Conservation (phyloP, 1,139 yeast genomes). For the Blastobotrys proliferans region DNA sequence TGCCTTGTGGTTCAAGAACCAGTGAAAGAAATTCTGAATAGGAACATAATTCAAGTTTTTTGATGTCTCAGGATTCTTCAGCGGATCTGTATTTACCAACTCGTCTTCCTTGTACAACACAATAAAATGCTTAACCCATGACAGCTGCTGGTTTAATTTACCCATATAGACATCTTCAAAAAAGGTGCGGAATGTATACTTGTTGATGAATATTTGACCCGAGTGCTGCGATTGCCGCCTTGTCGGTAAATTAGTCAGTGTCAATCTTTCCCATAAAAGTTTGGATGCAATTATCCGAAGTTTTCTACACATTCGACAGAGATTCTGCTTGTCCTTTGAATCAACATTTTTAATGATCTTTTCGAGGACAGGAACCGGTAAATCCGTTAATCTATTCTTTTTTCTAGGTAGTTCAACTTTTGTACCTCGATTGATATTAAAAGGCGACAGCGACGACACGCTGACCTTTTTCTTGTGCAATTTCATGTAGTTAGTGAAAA, state of each 20-base stretch:
- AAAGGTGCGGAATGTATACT: conserved; percentile 6
- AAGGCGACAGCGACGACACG: neutral
- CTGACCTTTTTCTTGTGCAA: conserved; percentile 3
- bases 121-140: conserved; percentile 1
- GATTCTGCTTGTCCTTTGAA: neutral
- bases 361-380: conserved; percentile 7
- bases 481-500: neutral
- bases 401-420: neutral
- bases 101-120: conserved; percentile 10
- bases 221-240: neutral
- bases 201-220: conserved; percentile 3
- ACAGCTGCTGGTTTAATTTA: conserved; percentile 7
- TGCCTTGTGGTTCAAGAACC: conserved; percentile 10
- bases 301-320: conserved; percentile 6
- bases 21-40: conserved; percentile 10
- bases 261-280: conserved; percentile 4
- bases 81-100: neutral
- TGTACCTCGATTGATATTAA: neutral
- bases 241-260: conserved; percentile 9
- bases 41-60: conserved; percentile 10
- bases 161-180: conserved; percentile 9
- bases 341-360: conserved; percentile 6
- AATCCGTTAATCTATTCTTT: neutral
- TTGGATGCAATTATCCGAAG: conserved; percentile 7
- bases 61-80: conserved; percentile 6